Conservation (phyloP, 192 early-diverging fungal genomes). For the Linnemannia elongata region DNA sequence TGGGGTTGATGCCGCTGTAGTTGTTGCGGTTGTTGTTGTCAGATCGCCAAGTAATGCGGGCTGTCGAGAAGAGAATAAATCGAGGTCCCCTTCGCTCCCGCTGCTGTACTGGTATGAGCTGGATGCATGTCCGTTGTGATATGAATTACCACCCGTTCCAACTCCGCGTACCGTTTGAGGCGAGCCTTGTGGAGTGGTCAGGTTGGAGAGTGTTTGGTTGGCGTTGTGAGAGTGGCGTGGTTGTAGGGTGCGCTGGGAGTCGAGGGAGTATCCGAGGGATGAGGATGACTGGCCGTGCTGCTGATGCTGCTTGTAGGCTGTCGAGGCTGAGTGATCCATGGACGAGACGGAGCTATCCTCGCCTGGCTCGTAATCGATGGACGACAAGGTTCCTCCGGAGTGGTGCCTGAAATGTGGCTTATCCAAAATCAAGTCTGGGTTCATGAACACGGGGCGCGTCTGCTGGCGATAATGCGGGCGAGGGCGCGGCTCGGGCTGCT, state of each 20-base stretch:
- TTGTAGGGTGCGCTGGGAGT: slow-evolving; percentile 20
- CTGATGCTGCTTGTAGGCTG: slow-evolving; percentile 26
- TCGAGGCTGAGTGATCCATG: slow-evolving; percentile 34
- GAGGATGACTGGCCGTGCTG: slow-evolving; percentile 20
- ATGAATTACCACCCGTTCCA: slow-evolving; percentile 9
- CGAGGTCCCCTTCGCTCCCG: slow-evolving; percentile 45
- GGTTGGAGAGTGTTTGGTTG: slow-evolving; percentile 12
- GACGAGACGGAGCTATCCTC: slow-evolving; percentile 44
- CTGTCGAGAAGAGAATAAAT: slow-evolving; percentile 21
- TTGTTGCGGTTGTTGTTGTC: background rate
- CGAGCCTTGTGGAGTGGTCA: slow-evolving; percentile 47
- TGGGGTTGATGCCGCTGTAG: background rate
- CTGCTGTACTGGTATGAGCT: slow-evolving; percentile 32
- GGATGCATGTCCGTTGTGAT: slow-evolving; percentile 8
- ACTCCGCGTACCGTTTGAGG: slow-evolving; percentile 22
- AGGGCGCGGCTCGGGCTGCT: background rate
- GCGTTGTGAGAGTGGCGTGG: background rate
- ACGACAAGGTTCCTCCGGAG: slow-evolving; percentile 38
- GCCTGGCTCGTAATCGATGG: slow-evolving; percentile 43
- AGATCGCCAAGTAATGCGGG: slow-evolving; percentile 32
- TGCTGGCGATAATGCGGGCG: slow-evolving; percentile 8
- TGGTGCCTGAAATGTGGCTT: slow-evolving; percentile 42
- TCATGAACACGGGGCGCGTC: slow-evolving; percentile 38
- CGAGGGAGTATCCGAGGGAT: slow-evolving; percentile 35
- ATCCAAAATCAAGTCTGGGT: slow-evolving; percentile 38